Percentiles rank a stretch among this genome's conserved stretches.
These are phyloP conservation scores for Pseudogymnoascus sp. DNA, from an alignment of 2,329 filamentous ascomycete species.

Conservation along the genomic window DNA sequence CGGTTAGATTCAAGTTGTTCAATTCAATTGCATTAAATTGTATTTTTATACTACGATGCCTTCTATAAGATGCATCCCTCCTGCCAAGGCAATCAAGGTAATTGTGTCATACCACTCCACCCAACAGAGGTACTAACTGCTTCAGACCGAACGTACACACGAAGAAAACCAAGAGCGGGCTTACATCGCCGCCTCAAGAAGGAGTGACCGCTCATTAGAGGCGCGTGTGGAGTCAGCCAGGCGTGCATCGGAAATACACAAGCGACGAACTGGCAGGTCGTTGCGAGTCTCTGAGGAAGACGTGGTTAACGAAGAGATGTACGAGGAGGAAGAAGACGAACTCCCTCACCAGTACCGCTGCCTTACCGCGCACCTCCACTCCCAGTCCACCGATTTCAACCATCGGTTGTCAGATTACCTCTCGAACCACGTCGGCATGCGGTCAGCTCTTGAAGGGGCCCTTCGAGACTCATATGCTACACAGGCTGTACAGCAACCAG, in stretches of 20 bases:
- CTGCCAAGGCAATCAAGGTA: conserved; percentile 32
- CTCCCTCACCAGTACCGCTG: conserved; percentile 58
- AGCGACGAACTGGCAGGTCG: conserved; percentile 73
- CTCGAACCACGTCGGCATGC: conserved; percentile 41
- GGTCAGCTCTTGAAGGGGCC: background rate
- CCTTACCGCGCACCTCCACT: conserved; percentile 49
- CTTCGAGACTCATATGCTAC: background rate
- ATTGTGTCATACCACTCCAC: background rate
- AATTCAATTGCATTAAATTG: background rate
- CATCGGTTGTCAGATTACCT: conserved; percentile 39
- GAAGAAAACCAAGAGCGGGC: conserved; percentile 81
- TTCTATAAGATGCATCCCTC: conserved; percentile 27
- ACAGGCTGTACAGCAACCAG: background rate
- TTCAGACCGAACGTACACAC: conserved; percentile 64
- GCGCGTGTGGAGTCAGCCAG: conserved; percentile 80
- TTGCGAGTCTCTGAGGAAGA: conserved; percentile 79
- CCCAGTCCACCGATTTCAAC: conserved; percentile 21
- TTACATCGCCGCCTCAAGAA: conserved; percentile 83
- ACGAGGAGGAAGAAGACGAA: conserved; percentile 88
- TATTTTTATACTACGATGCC: conserved; percentile 21
- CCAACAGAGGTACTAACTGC: conserved; percentile 19
- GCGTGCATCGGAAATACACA: conserved; percentile 85
- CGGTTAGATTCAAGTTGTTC: background rate
- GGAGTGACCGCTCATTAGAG: conserved; percentile 80
- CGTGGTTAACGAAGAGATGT: conserved; percentile 89